A percentile compares a stretch with the other conserved stretches of the same genome.
Conservation (phyloP, 176 grass and related monocot species). For the Oryza longistaminata region DNA sequence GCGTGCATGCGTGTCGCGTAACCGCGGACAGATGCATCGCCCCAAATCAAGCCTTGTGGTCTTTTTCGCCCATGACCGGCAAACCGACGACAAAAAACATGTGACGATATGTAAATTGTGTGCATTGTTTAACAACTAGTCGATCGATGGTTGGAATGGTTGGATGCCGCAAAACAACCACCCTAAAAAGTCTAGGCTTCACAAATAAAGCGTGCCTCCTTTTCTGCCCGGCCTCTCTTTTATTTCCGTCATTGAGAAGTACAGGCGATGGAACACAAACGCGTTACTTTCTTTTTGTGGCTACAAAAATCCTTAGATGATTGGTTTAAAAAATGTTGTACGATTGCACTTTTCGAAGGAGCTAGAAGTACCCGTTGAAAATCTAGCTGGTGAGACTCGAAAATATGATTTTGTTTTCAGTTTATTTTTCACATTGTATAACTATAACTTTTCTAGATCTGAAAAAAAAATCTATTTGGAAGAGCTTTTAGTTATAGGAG, state of each 20-base stretch:
- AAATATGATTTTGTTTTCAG: no score
- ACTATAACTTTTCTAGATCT: no score
- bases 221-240: neutral
- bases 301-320: neutral
- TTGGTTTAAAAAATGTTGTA: neutral
- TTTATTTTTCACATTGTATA: no score
- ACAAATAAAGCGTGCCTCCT: neutral
- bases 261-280: neutral
- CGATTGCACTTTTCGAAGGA: neutral
- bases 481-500: no score
- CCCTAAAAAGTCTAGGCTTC: neutral
- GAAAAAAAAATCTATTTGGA: no score
- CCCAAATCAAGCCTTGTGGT: neutral
- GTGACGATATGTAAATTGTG: neutral
- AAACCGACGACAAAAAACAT: conserved; percentile 14
- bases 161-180: neutral
- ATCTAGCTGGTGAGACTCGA: no score
- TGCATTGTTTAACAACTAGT: neutral
- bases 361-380: no score
- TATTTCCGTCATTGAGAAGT: neutral
- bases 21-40: conserved; percentile 3
- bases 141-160: neutral
- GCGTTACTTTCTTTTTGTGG: neutral
- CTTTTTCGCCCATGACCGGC: conserved; percentile 6
- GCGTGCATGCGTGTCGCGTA: conserved; percentile 13